phyloP scores from a whole-genome alignment of 73 alveolate genomes.

The Stentor roeselii region DNA sequence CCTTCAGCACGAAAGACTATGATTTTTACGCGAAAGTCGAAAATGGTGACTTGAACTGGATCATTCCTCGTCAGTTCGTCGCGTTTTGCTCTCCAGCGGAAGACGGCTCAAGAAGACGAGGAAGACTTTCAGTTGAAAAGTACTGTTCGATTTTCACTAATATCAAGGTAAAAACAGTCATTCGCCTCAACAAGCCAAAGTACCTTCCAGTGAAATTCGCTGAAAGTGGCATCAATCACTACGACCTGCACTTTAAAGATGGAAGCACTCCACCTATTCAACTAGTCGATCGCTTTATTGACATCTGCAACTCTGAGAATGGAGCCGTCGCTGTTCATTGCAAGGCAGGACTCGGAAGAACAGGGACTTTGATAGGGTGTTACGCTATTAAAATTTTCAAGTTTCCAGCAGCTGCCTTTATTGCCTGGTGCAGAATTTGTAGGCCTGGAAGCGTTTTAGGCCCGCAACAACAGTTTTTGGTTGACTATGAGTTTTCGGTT shows the following conservation, averaged over 20 bases:
- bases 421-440: constrained; percentile 71
- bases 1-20: constrained; percentile 42
- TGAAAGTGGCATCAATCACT: constrained; percentile 60
- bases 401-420: constrained; percentile 72
- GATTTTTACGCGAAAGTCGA: constrained; percentile 46
- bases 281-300: constrained; percentile 51
- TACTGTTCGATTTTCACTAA: constrained; percentile 66
- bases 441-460: constrained; percentile 84
- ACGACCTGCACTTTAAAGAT: constrained; percentile 67
- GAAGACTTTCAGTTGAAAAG: constrained; percentile 73
- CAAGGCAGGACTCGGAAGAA: constrained; percentile 89
- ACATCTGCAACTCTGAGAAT: constrained; percentile 50
- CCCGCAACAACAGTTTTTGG: constrained; percentile 58
- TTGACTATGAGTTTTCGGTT: too few species aligned
- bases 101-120: constrained; percentile 48
- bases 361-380: constrained; percentile 85
- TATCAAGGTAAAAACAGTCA: constrained; percentile 49
- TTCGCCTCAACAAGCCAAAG: constrained; percentile 65
- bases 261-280: constrained; percentile 71
- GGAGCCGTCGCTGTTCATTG: constrained; percentile 90
- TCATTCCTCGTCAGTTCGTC: constrained; percentile 45
- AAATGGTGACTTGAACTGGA: constrained; percentile 62
- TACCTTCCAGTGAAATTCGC: constrained; percentile 46
- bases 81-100: constrained; percentile 31
- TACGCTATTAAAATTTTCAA: constrained; percentile 77